phyloP scores from a whole-genome alignment of 202 grass and related monocot genomes.

The Schoenoplectus triqueter region DNA sequence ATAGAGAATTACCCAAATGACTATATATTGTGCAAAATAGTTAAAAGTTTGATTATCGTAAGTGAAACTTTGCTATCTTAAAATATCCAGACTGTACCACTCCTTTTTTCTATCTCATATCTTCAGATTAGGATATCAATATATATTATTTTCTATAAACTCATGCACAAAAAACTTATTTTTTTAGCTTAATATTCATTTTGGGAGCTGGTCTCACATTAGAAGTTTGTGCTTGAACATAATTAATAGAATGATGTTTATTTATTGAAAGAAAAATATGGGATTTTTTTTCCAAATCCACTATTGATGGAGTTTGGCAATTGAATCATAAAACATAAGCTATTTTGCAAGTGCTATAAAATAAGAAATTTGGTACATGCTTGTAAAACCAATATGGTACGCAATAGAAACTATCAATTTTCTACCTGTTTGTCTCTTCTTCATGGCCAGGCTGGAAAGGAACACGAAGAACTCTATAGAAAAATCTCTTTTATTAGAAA shows the following conservation, averaged over 20 bases:
- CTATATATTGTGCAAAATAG: neutral
- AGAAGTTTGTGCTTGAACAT: conserved; percentile 10
- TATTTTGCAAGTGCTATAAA: neutral
- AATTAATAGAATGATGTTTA: neutral
- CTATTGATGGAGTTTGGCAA: neutral
- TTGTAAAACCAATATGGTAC: neutral
- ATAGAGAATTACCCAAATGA: neutral
- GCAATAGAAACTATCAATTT: neutral
- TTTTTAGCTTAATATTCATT: neutral
- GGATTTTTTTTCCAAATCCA: conserved; percentile 20
- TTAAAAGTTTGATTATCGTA: neutral
- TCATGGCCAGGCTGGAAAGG: conserved; percentile 38
- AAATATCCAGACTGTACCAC: neutral
- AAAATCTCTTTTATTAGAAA: conserved; percentile 46
- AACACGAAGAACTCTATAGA: conserved; percentile 37
- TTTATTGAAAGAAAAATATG: neutral
- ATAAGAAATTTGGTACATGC: neutral
- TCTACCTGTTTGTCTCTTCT: too few relatives aligned
- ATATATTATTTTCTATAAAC: neutral
- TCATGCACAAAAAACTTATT: neutral
- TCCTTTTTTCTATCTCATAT: neutral
- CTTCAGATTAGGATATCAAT: neutral
- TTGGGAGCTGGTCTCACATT: neutral
- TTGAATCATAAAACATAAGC: neutral
- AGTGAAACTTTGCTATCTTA: neutral